These are phyloP conservation scores for Aspergillus incahuasiensis DNA, from an alignment of 495 filamentous ascomycete species.

Conservation along the genomic window DNA sequence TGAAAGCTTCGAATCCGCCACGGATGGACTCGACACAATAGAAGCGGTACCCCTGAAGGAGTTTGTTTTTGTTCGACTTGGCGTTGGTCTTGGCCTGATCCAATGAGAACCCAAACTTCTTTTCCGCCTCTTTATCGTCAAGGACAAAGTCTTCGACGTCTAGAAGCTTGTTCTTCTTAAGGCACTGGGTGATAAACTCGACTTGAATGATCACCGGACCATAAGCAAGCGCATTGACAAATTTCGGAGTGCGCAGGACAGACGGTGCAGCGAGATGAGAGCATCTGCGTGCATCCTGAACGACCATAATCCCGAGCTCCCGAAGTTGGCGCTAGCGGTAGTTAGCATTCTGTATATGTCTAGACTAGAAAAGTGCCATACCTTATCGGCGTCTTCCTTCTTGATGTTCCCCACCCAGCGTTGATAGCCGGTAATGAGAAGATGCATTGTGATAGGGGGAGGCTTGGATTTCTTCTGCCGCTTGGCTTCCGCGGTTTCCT, in stretches of 20 bases:
- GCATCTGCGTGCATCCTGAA: slow-evolving; percentile 66
- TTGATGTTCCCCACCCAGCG: slow-evolving; percentile 64
- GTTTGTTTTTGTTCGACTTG: slow-evolving; percentile 65
- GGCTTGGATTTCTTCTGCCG: slow-evolving; percentile 56
- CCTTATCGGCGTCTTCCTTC: slow-evolving; percentile 74
- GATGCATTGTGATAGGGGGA: slow-evolving; percentile 59
- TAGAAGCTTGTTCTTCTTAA: slow-evolving; percentile 56
- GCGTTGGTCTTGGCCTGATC: slow-evolving; percentile 61
- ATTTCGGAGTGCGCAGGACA: slow-evolving; percentile 87
- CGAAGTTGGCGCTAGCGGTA: slow-evolving; percentile 67
- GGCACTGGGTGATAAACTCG: slow-evolving; percentile 72
- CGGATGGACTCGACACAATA: slow-evolving; percentile 75
- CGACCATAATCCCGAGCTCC: slow-evolving; percentile 75
- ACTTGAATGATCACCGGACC: slow-evolving; percentile 69
- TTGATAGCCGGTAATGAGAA: slow-evolving; percentile 75
- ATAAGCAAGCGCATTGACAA: slow-evolving; percentile 76
- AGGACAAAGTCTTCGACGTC: slow-evolving; percentile 59
- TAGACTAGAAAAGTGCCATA: slow-evolving; percentile 38
- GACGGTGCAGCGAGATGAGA: slow-evolving; percentile 84
- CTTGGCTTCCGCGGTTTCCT: slow-evolving; percentile 52
- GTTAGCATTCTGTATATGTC: slow-evolving; percentile 20
- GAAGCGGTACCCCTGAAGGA: slow-evolving; percentile 67
- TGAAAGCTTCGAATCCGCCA: slow-evolving; percentile 78
- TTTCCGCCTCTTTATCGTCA: slow-evolving; percentile 65
- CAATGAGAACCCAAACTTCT: slow-evolving; percentile 62